A percentile compares a stretch with the other conserved stretches of the same genome.
These are phyloP conservation scores for Helichrysum umbraculigerum DNA, from an alignment of 129 eudicot genomes.

Conservation along the genomic window DNA sequence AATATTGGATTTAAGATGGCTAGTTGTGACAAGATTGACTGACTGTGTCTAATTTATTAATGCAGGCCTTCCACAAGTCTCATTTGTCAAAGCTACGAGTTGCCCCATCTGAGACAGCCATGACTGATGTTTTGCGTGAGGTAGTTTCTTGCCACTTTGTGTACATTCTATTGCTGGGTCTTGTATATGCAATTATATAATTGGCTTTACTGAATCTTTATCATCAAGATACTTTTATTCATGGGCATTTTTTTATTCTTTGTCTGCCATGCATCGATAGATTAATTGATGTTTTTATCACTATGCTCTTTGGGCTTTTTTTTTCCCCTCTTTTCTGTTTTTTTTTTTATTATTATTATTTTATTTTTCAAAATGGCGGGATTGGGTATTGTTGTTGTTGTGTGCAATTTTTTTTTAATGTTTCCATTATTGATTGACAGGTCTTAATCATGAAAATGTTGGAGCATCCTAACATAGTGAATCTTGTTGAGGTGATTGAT, in stretches of 20 bases:
- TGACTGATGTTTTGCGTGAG: constrained; percentile 96
- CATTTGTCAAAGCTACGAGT: constrained; percentile 79
- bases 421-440: constrained; percentile 40
- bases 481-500: constrained; percentile 95
- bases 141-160: constrained; percentile 38
- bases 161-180: constrained; percentile 9
- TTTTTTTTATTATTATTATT: constrained; percentile 14
- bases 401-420: background rate
- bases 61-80: constrained; percentile 95
- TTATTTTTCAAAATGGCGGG: background rate
- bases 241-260: background rate
- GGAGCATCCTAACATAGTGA: constrained; percentile 89
- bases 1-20: too few species aligned
- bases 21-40: background rate
- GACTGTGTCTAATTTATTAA: constrained; percentile 23
- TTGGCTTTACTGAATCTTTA: background rate
- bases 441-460: constrained; percentile 89
- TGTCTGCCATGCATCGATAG: constrained; percentile 14
- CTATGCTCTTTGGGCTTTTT: too few species aligned
- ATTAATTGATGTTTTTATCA: background rate
- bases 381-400: background rate
- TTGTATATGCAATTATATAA: background rate
- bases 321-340: too few species aligned
- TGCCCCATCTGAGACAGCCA: constrained; percentile 93
- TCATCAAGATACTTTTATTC: constrained; percentile 13